Evolutionary conservation across 192 early-diverging fungal genomes (phyloP), one percentile per base, ranked within the genome.

Genomic region (Coemansia sp.): DNA sequence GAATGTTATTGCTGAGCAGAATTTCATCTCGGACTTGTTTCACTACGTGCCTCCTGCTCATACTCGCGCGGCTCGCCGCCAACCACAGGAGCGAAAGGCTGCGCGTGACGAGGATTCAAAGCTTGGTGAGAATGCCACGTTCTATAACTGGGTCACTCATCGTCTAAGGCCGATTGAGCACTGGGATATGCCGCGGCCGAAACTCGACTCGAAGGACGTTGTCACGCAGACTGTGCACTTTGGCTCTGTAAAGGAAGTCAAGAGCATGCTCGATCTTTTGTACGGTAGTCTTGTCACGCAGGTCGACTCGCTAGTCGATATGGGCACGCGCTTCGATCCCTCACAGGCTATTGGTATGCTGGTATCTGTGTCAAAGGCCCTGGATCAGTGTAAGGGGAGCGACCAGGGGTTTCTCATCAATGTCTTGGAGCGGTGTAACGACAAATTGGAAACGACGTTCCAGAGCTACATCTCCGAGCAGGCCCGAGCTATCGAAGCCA

Each of bases 1-100:
- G 27, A 74, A 90, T 15, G 89, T 97, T 13, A 86, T 93, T 12
- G 83, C 92, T 3, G 96, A 96, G 79, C 95, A 98, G 80, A 98
- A 97, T 79, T 96, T 94, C 70, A 87, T 97, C 52, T 87, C 89
- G 18, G 95, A 97, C 67, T 79, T 96, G 34, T 98, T 99, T 62
- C 87, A 91, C 73, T 73, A 88, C 82, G 71, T 77, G n/a, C 81
- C 78, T 57, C 85, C 72, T 18, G 82, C 61, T 0, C 80, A 82
- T 50, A 77, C 68, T 18, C 80, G 80, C 3, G 72, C 80, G 3
- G 72, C 69, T 4, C 75, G 65, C 49, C 68, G 72, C 15, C 34
- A 50, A 7, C 44, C 65, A 9, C 44, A 50, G 18, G 31, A 62
- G 16, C 1, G 62, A 46, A 12, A 20, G 18, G 58, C 55, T 36